These are phyloP conservation scores for Neophaeococcomyces mojaviensis DNA, from an alignment of 2,329 filamentous ascomycete genomes.

Conservation along the genomic window DNA sequence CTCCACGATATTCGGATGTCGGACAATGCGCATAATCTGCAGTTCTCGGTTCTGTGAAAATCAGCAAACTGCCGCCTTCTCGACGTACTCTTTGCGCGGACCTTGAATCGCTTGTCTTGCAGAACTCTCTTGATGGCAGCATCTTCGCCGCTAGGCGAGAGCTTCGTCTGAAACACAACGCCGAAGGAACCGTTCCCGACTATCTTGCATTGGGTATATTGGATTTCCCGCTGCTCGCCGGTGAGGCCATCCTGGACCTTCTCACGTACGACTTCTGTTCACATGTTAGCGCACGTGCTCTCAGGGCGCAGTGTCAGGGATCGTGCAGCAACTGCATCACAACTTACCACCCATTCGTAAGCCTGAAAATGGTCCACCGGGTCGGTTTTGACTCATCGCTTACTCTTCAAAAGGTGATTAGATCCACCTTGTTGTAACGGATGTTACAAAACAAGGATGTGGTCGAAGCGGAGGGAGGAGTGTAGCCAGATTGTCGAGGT, in stretches of 20 bases:
- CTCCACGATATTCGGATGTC: slow-evolving; percentile 97
- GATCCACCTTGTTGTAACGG: slow-evolving; percentile 21
- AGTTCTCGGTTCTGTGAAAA: slow-evolving; percentile 80
- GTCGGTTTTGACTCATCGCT: slow-evolving; percentile 82
- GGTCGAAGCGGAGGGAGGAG: slow-evolving; percentile 9
- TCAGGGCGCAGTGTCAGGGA: slow-evolving; percentile 16
- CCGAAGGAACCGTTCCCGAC: slow-evolving; percentile 98
- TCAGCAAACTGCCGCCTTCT: slow-evolving; percentile 25
- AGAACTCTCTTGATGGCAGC: slow-evolving; percentile 98
- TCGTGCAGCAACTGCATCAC: slow-evolving; percentile 21
- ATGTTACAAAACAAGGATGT: slow-evolving; percentile 6
- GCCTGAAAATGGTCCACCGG: slow-evolving; percentile 69
- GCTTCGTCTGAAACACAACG: slow-evolving; percentile 97
- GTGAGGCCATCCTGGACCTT: slow-evolving; percentile 98
- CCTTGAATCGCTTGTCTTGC: slow-evolving; percentile 99
- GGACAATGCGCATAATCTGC: slow-evolving; percentile 98
- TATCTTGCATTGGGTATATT: slow-evolving; percentile 99
- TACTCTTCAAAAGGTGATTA: slow-evolving; percentile 23
- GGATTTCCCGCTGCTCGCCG: slow-evolving; percentile 90
- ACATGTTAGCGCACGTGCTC: slow-evolving; percentile 23
- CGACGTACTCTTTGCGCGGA: slow-evolving; percentile 33
- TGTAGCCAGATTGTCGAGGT: slow-evolving; percentile 6
- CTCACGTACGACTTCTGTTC: slow-evolving; percentile 87
- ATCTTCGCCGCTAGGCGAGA: slow-evolving; percentile 95
- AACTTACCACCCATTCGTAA: slow-evolving; percentile 95